phyloP scores from a whole-genome alignment of 495 filamentous ascomycete genomes.

The Talaromyces nanjingensis region DNA sequence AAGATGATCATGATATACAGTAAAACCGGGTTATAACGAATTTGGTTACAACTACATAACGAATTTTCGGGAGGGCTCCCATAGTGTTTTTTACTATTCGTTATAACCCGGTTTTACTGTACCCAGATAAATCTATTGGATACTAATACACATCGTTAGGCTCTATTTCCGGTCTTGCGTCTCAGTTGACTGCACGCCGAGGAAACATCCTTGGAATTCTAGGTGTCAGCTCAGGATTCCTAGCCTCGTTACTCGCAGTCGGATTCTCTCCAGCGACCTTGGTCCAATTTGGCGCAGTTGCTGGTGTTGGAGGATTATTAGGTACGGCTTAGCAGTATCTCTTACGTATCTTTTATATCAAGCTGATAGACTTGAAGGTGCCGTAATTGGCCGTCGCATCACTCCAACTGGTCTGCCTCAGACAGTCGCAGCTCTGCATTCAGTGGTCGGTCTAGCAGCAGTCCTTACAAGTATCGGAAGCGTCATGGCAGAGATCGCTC shows the following conservation, averaged over 20 bases:
- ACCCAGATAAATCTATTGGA: background rate
- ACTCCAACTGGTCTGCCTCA: conserved; percentile 76
- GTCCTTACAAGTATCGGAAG: conserved; percentile 78
- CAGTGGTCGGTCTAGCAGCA: conserved; percentile 74
- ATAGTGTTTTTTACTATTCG: too few species aligned
- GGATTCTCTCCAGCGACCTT: conserved; percentile 67
- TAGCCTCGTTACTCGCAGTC: conserved; percentile 70
- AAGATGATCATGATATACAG: conserved; percentile 5
- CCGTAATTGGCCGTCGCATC: conserved; percentile 56
- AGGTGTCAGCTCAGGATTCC: conserved; percentile 67
- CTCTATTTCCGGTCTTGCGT: conserved; percentile 65
- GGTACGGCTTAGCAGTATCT: conserved; percentile 17
- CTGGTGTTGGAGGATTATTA: conserved; percentile 54
- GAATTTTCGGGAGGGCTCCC: too few species aligned
- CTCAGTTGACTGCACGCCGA: conserved; percentile 68
- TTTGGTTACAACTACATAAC: too few species aligned
- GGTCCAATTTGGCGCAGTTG: conserved; percentile 65
- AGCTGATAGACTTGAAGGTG: too few species aligned
- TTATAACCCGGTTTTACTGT: too few species aligned
- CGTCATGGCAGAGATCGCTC: conserved; percentile 58
- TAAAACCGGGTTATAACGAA: too few species aligned
- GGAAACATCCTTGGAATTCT: conserved; percentile 78
- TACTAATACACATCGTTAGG: conserved; percentile 17
- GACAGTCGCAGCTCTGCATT: conserved; percentile 74
- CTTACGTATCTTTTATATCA: too few species aligned